Evolutionary conservation across 139 green algal species (phyloP).

Genomic region (Asterochloris erici): DNA sequence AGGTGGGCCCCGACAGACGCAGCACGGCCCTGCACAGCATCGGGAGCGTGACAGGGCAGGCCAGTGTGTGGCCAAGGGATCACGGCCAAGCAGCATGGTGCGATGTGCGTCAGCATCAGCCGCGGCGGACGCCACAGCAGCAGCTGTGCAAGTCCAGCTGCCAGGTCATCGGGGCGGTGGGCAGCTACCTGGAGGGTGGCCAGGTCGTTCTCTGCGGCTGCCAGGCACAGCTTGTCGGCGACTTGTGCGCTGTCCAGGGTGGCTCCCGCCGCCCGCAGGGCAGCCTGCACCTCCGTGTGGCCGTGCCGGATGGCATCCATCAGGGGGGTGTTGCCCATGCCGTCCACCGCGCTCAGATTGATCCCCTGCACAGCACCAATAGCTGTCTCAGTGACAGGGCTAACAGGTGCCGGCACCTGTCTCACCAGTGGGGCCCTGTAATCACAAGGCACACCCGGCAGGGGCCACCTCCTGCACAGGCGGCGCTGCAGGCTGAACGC

Average conservation of each 20-base stretch:
- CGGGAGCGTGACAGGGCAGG: neutral
- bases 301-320: constrained; percentile 32
- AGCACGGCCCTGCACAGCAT: neutral
- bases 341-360: constrained; percentile 21
- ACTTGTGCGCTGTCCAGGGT: constrained; percentile 10
- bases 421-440: too few relatives aligned
- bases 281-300: constrained; percentile 17
- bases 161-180: neutral
- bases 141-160: neutral
- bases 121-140: neutral
- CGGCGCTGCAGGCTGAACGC: too few relatives aligned
- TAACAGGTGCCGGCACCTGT: too few relatives aligned
- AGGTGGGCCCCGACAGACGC: neutral
- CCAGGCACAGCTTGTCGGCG: constrained; percentile 19
- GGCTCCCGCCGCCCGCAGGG: constrained; percentile 3
- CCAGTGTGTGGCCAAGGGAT: neutral
- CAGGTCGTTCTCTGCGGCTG: constrained; percentile 15
- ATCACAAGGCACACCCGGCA: too few relatives aligned
- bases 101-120: neutral
- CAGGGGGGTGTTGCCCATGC: constrained; percentile 25
- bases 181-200: constrained; percentile 7
- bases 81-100: too few relatives aligned
- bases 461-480: too few relatives aligned
- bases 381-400: neutral
- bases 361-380: constrained; percentile 6